Evolutionary conservation across 2,329 filamentous ascomycete genomes (phyloP), one percentile per base, ranked within the genome.

Genomic region (Rhinocladiella similis): DNA sequence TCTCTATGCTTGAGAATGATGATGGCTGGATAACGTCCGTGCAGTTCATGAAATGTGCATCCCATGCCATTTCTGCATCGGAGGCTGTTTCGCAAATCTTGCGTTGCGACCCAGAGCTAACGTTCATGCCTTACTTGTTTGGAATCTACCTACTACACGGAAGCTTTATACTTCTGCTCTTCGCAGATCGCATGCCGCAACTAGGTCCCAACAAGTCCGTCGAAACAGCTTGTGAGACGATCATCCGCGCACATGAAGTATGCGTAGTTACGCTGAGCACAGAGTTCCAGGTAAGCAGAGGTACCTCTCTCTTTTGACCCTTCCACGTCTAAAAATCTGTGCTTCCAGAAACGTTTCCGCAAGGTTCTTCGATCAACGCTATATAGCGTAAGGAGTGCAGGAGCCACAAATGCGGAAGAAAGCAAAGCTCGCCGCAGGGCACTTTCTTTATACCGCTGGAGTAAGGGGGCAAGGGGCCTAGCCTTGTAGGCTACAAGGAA

Each of bases 401-500:
- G 56, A 13, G 35, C 38, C 67, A 70, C 41, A 67, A 71, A 19
- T 69, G 74, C 16, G 70, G 71, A 68, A 74, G 77, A 53, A 73
- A 77, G 64, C 72, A 75, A 50, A 68, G 70, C 69, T 77, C 69
- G 57, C 70, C 71, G 64, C 54, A 78, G 80, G 53, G 68, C 75
- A 7, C 65, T 82, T 20, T 79, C 78, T 10, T 65, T 82, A 43
- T 82, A 82, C 61, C 73, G 79, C 38, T 82, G 80, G 80, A 81
- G 73, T 47, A 72, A 69, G 47, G 59, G 72, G n/a, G 70, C 71
- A 12, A 74, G 72, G 39, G 72, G 72, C 9, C 64, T 74, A 39
- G 72, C 70, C 16, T 38, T 62, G 33, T 62, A 50, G 3, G 6
- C 29, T 33, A 12, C 10, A 33, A 12, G 10, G 6, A 33, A n/a